These are phyloP conservation scores for Quercus alba DNA, from an alignment of 306 rosid genomes.

Conservation along the genomic window DNA sequence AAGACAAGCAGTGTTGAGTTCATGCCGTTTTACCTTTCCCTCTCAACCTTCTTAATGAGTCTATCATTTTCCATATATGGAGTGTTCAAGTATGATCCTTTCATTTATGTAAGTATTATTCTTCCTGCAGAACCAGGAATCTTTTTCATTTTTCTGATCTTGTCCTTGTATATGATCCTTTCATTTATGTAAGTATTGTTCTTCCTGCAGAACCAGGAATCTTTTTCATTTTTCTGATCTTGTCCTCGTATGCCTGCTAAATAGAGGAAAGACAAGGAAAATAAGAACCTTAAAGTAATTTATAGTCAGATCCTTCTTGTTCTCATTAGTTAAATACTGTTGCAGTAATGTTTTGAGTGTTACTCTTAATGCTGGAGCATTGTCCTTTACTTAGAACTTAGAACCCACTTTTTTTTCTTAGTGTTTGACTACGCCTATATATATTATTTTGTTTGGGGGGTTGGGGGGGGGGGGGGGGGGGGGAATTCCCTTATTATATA, in stretches of 20 bases:
- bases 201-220: not conserved
- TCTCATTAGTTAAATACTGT: not conserved
- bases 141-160: not conserved
- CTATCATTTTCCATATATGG: conserved; percentile 39
- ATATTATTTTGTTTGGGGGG: too few species aligned
- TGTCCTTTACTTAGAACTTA: not conserved
- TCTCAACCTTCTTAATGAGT: conserved; percentile 47
- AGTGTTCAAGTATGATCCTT: conserved; percentile 31
- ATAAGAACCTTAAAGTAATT: not conserved
- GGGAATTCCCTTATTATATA: not conserved
- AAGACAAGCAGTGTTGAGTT: conserved; percentile 35
- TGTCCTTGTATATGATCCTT: conserved; percentile 28
- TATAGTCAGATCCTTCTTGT: not conserved
- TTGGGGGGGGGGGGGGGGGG: fast-evolving
- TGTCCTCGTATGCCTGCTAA: not conserved
- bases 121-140: not conserved
- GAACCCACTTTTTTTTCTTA: not conserved
- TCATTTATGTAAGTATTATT: conserved; percentile 33
- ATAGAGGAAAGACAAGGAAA: not conserved
- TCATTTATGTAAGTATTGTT: conserved; percentile 33
- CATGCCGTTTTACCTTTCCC: conserved; percentile 44
- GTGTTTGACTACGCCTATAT: not conserved
- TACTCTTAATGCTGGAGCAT: not conserved
- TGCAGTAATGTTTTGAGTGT: not conserved
- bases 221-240: not conserved